These are phyloP conservation scores for Cystofilobasidium capitatum DNA, from an alignment of 768 basidiomycete species.

Conservation along the genomic window DNA sequence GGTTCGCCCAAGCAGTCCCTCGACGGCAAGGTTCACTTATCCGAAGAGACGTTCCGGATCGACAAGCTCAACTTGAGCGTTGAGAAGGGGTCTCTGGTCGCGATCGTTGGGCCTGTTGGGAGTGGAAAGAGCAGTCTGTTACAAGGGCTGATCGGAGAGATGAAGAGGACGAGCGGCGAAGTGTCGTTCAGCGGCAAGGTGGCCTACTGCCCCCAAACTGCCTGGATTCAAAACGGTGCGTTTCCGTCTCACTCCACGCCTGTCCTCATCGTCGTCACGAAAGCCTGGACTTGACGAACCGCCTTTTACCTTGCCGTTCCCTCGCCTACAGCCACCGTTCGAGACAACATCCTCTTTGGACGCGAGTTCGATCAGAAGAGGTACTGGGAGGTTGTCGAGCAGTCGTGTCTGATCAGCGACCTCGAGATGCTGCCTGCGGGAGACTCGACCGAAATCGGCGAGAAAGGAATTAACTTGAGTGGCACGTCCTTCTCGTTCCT, in stretches of 20 bases:
- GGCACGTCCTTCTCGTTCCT: background rate
- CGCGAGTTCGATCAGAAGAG: slow-evolving; percentile 65
- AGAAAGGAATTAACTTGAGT: slow-evolving; percentile 61
- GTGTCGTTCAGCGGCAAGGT: slow-evolving; percentile 31
- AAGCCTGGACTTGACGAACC: too few species aligned
- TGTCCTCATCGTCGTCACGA: background rate
- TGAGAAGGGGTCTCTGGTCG: slow-evolving; percentile 66
- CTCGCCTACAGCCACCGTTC: background rate
- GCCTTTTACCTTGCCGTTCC: background rate
- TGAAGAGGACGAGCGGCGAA: slow-evolving; percentile 47
- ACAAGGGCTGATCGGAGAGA: slow-evolving; percentile 65
- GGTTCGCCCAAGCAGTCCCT: background rate
- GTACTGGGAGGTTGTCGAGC: slow-evolving; percentile 76
- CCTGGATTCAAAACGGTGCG: slow-evolving; percentile 86
- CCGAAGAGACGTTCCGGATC: slow-evolving; percentile 52
- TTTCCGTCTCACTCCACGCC: too few species aligned
- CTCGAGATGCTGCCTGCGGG: slow-evolving; percentile 64
- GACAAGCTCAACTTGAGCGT: slow-evolving; percentile 56
- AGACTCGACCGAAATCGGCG: slow-evolving; percentile 58
- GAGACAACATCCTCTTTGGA: slow-evolving; percentile 58
- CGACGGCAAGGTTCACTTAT: background rate
- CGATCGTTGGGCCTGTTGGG: slow-evolving; percentile 75
- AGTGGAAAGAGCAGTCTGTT: slow-evolving; percentile 43
- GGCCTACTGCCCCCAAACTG: slow-evolving; percentile 73
- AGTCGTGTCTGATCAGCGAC: slow-evolving; percentile 47